These are phyloP conservation scores for Alternaria gansuensis DNA, from an alignment of 2,329 filamentous ascomycete species.

Conservation along the genomic window DNA sequence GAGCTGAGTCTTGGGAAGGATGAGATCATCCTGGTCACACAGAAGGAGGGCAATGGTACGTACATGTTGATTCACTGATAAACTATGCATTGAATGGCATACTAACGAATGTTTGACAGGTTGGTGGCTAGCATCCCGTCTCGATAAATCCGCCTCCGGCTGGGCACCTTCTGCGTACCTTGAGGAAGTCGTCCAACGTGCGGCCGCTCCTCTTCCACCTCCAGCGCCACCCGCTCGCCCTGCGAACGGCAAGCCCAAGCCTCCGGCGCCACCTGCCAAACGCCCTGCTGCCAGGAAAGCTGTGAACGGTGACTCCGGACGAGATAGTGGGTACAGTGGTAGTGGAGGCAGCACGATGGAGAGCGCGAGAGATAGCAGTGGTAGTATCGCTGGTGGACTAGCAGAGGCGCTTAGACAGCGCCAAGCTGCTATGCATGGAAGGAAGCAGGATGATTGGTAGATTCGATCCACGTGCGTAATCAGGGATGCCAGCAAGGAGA, in stretches of 20 bases:
- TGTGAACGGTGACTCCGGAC: constrained; percentile 64
- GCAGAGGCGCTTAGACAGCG: constrained; percentile 61
- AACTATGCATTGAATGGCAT: not conserved
- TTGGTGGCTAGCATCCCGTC: constrained; percentile 92
- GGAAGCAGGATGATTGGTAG: constrained; percentile 51
- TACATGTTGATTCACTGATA: constrained; percentile 16
- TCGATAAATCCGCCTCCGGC: constrained; percentile 74
- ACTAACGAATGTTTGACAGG: constrained; percentile 62
- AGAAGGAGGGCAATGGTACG: constrained; percentile 94
- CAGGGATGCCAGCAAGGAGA: not conserved
- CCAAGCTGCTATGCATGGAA: constrained; percentile 60
- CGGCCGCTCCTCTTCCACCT: constrained; percentile 65
- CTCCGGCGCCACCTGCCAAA: constrained; percentile 81
- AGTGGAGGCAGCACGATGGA: constrained; percentile 51
- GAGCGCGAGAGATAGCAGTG: constrained; percentile 52
- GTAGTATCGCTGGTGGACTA: constrained; percentile 59
- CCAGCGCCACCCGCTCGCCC: constrained; percentile 64
- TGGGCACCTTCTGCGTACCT: constrained; percentile 97
- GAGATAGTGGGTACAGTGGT: constrained; percentile 68
- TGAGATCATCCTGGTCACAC: constrained; percentile 86
- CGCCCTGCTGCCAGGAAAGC: constrained; percentile 79
- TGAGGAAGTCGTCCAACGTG: constrained; percentile 71
- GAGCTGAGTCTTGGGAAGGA: constrained; percentile 83
- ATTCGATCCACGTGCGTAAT: constrained; percentile 1
- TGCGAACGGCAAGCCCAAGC: constrained; percentile 73